Conservation (phyloP, 1,284 basidiomycete genomes). For the Earliella scabrosa region DNA sequence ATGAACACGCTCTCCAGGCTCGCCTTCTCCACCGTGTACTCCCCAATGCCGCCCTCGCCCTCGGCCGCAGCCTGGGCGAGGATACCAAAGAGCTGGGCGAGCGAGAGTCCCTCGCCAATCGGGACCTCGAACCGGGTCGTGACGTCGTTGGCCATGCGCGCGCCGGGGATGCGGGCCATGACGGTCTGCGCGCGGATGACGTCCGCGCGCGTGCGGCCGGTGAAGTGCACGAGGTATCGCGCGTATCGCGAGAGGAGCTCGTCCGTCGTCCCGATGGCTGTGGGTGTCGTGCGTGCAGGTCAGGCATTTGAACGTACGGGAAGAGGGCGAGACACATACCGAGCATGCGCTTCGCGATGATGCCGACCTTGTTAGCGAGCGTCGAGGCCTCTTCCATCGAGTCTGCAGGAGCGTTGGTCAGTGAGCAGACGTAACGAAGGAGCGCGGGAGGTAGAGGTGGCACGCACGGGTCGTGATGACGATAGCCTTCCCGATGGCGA, state of each 20-base stretch:
- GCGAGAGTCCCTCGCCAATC: constrained; percentile 46
- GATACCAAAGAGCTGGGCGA: constrained; percentile 62
- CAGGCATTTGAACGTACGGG: neutral
- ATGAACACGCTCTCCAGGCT: constrained; percentile 58
- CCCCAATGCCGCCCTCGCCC: constrained; percentile 1
- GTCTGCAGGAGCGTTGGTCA: constrained; percentile 45
- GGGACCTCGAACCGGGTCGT: constrained; percentile 82
- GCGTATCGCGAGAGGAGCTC: constrained; percentile 68
- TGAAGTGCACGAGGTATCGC: constrained; percentile 81
- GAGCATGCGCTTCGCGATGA: constrained; percentile 69
- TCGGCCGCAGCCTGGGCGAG: constrained; percentile 72
- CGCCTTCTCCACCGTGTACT: constrained; percentile 3
- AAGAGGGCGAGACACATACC: constrained; percentile 43
- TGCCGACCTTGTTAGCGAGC: constrained; percentile 74
- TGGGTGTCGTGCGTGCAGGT: constrained; percentile 2
- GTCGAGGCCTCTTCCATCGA: constrained; percentile 87
- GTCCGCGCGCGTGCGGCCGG: constrained; percentile 65
- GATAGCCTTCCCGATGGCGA: constrained; percentile 67
- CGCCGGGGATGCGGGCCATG: constrained; percentile 67
- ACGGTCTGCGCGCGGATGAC: constrained; percentile 56
- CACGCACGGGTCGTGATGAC: constrained; percentile 71
- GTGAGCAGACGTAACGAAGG: neutral
- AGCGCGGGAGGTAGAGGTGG: neutral
- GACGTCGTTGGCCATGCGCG: constrained; percentile 74
- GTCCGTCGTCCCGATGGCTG: constrained; percentile 70